Percentiles rank a stretch among this genome's conserved stretches.
These are phyloP conservation scores for Mortierella sp. DNA, from an alignment of 371 early-diverging fungal species.

Conservation along the genomic window DNA sequence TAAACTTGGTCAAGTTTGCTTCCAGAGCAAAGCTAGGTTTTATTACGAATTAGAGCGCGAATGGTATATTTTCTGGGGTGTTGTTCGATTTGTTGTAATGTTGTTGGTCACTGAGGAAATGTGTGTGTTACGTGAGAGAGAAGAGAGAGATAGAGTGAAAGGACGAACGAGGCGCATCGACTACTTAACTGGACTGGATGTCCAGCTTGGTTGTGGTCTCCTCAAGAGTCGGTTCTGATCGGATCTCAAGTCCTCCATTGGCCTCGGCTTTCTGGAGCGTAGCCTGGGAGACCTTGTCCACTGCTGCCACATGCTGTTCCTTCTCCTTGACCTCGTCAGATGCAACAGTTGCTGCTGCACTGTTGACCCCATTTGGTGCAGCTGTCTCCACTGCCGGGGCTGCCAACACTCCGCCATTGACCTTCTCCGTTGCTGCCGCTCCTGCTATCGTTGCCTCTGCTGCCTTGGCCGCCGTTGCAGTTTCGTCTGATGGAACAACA, in stretches of 20 bases:
- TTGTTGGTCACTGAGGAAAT: not conserved
- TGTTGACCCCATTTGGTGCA: not conserved
- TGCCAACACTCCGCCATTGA: not conserved
- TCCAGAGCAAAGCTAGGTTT: not conserved
- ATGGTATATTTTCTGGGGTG: slow-evolving; percentile 3
- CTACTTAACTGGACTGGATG: slow-evolving; percentile 17
- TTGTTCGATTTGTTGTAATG: not conserved
- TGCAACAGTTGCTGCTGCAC: not conserved
- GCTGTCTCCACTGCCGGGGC: not conserved
- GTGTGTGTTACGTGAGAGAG: not conserved
- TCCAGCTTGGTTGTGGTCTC: slow-evolving; percentile 26
- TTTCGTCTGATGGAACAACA: slow-evolving; percentile 40
- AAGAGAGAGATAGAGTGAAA: not conserved
- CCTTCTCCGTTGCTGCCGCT: not conserved
- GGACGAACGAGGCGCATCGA: not conserved
- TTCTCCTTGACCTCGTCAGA: slow-evolving; percentile 15
- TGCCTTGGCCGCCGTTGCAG: not conserved
- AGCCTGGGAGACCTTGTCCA: slow-evolving; percentile 13
- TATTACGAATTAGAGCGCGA: not conserved
- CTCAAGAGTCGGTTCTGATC: slow-evolving; percentile 19
- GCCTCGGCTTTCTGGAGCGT: slow-evolving; percentile 5
- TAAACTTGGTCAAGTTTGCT: slow-evolving; percentile 1
- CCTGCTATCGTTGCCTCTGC: slow-evolving; percentile 2
- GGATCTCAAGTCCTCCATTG: slow-evolving; percentile 19
- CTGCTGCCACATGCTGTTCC: not conserved